Evolutionary conservation across 1,284 basidiomycete genomes (phyloP), one percentile per base, ranked within the genome.

Genomic region (Trametes pubescens): DNA sequence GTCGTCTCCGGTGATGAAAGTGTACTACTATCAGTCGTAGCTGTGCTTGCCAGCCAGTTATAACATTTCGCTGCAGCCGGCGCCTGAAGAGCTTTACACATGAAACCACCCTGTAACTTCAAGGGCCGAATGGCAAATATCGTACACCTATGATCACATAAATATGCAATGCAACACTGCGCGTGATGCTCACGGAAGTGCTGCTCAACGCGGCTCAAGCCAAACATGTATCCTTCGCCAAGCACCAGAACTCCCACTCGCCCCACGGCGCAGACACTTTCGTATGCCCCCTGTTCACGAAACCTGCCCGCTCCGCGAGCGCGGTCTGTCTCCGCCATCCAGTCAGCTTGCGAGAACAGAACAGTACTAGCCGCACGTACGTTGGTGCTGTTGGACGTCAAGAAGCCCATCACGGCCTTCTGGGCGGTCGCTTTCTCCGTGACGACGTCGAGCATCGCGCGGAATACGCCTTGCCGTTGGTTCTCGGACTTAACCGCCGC

Each of bases 201-300:
- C n/a, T 8, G 8, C 8, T 53, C 51, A 53, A 22, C 24, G 21
- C n/a, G 5, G 8, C 8, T 53, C 51, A 53, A 22, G n/a, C 16
- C 18, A 11, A 2, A 4, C 13, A 6, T 9, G 51, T 53, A 6
- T 53, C 51, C 34, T 43, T 53, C 34, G 51, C 51, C 8, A 53
- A 22, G 21, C 35, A 38, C 51, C 51, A 53, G 49, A 38, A 49
- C 48, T 49, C 48, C 58, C 58, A 60, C 38, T 60, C 29, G 13
- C 64, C 48, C 34, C 57, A 57, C 2, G 72, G 72, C 35, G 58
- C 49, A 14, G 37, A 29, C 37, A 60, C 43, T 16, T 24, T 43
- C 51, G 37, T 60, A 35, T 60, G 47, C 9, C 58, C 58, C 43
- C 46, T 60, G 14, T 13, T 32, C 26, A 21, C 26, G 38, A 60